Conservation (phyloP, 208 protist genomes). For the Spongospora subterranea region DNA sequence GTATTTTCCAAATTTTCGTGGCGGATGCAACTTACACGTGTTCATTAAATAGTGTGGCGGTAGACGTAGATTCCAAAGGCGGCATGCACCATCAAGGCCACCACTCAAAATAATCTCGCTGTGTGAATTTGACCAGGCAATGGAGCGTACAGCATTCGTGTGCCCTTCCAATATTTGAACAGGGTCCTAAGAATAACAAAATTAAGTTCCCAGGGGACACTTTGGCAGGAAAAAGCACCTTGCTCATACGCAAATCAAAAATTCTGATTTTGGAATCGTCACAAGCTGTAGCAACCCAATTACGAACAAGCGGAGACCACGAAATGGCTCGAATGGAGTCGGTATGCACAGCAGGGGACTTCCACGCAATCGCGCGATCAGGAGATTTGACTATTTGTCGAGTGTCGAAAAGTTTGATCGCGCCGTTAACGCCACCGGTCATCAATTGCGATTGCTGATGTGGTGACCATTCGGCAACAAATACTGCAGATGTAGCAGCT, state of each 20-base stretch:
- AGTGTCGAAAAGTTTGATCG: background rate
- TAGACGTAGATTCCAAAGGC: conserved; percentile 5
- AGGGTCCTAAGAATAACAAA: background rate
- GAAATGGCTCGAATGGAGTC: conserved; percentile 5
- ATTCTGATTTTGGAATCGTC: background rate
- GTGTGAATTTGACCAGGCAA: conserved; percentile 27
- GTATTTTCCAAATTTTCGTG: background rate
- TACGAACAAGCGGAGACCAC: background rate
- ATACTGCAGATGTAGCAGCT: background rate
- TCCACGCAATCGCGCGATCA: conserved; percentile 17
- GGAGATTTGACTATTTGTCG: conserved; percentile 11
- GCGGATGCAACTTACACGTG: background rate
- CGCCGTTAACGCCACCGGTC: background rate
- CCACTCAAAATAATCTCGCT: background rate
- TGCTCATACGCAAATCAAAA: background rate
- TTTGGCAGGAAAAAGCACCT: background rate
- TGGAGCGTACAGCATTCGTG: background rate
- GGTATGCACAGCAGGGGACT: background rate
- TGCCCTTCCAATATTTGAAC: background rate
- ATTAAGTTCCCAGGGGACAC: background rate
- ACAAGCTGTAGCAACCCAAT: conserved; percentile 27
- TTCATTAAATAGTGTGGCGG: conserved; percentile 27
- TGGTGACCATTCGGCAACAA: conserved; percentile 33
- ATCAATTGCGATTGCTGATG: background rate
- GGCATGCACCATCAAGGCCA: background rate